These are phyloP conservation scores for Paecilomyces variotii DNA, from an alignment of 2,329 filamentous ascomycete species.

Conservation along the genomic window DNA sequence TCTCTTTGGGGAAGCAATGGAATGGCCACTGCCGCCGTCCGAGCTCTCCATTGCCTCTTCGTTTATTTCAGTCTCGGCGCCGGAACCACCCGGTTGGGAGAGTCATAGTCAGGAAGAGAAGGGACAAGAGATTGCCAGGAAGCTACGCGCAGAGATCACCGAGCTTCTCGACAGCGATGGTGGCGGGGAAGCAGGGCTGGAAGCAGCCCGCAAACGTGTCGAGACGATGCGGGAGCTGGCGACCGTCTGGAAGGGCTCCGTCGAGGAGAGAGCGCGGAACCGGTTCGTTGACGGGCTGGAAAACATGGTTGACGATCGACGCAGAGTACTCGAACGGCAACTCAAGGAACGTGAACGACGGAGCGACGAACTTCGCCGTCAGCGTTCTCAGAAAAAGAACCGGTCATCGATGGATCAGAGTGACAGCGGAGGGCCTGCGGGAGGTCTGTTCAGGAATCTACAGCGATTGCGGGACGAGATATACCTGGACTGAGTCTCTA, in stretches of 20 bases:
- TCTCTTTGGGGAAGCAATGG: conserved; percentile 90
- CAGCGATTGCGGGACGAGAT: conserved; percentile 47
- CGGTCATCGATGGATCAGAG: conserved; percentile 18
- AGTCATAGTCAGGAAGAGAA: conserved; percentile 72
- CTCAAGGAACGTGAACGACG: conserved; percentile 32
- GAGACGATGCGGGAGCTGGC: conserved; percentile 69
- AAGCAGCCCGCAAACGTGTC: conserved; percentile 62
- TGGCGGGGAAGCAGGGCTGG: conserved; percentile 57
- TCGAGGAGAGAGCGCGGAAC: conserved; percentile 77
- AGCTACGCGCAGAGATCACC: conserved; percentile 58
- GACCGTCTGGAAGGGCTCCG: conserved; percentile 88
- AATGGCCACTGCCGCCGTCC: conserved; percentile 84
- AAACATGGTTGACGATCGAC: conserved; percentile 71
- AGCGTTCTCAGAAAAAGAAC: conserved; percentile 8
- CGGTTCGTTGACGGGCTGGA: conserved; percentile 76
- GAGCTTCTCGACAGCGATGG: conserved; percentile 53
- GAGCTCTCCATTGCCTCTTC: conserved; percentile 76
- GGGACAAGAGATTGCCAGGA: conserved; percentile 69
- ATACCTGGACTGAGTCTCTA: conserved; percentile 37
- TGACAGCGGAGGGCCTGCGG: conserved; percentile 34
- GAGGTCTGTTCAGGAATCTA: conserved; percentile 46
- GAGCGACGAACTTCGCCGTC: conserved; percentile 23
- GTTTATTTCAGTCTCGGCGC: conserved; percentile 83
- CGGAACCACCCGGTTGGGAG: conserved; percentile 60
- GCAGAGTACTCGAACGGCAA: conserved; percentile 38